These are phyloP conservation scores for Ogataea parapolymorpha DNA, from an alignment of 805 yeast species.

Conservation along the genomic window DNA sequence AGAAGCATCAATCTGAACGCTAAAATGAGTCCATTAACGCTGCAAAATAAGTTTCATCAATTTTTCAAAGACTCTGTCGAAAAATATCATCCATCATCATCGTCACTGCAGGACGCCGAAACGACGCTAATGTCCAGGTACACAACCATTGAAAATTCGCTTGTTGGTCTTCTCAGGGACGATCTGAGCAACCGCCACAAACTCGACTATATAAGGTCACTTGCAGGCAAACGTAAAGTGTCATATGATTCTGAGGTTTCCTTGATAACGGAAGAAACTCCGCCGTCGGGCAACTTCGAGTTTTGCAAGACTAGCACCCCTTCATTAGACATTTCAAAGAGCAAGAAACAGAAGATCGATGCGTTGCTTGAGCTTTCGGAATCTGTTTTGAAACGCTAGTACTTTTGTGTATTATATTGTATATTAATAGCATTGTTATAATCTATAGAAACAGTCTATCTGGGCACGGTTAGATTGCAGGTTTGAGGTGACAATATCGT, in stretches of 20 bases:
- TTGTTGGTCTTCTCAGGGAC: constrained; percentile 11
- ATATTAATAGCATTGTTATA: constrained; percentile 6
- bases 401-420: constrained; percentile 7
- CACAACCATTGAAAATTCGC: constrained; percentile 16
- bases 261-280: constrained; percentile 7
- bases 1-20: constrained; percentile 1
- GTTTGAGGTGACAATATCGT: constrained; percentile 19
- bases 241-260: constrained; percentile 9
- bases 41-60: constrained; percentile 2
- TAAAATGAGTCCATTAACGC: constrained; percentile 2
- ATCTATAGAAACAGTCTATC: constrained; percentile 25
- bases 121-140: constrained; percentile 18
- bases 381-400: constrained; percentile 19
- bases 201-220: constrained; percentile 13
- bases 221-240: constrained; percentile 7
- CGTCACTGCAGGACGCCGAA: constrained; percentile 12
- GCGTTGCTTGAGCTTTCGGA: constrained; percentile 27
- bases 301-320: constrained; percentile 4
- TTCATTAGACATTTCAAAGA: constrained; percentile 1
- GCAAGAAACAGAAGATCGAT: constrained; percentile 15
- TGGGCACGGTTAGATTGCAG: constrained; percentile 25
- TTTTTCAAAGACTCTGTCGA: not conserved
- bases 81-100: constrained; percentile 1
- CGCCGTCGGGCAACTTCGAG: constrained; percentile 9
- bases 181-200: constrained; percentile 7